Conservation (phyloP, 73 alveolate genomes). For the Paramecium sexaurelia region DNA sequence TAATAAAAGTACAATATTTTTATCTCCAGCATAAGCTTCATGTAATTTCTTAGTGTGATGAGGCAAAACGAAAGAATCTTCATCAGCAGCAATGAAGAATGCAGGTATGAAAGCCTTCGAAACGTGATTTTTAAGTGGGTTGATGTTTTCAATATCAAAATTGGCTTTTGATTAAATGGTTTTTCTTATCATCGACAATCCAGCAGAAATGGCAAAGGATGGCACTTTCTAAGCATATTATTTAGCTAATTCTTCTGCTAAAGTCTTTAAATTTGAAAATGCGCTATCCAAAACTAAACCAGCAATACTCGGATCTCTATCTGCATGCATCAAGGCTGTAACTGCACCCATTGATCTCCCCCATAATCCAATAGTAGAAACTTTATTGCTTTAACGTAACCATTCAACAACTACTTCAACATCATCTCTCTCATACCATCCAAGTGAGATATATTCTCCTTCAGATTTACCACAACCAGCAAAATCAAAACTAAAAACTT, state of each 20-base stretch:
- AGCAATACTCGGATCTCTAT: constrained; percentile 93
- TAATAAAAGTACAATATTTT: constrained; percentile 70
- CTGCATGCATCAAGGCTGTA: constrained; percentile 95
- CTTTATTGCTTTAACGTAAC: constrained; percentile 85
- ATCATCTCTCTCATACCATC: constrained; percentile 97
- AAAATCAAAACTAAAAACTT: constrained; percentile 93
- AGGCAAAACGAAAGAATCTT: constrained; percentile 95
- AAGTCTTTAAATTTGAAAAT: constrained; percentile 79
- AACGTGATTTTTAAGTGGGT: constrained; percentile 89
- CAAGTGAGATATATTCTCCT: constrained; percentile 95
- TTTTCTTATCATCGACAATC: constrained; percentile 82
- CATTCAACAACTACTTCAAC: constrained; percentile 90
- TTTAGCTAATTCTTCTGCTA: constrained; percentile 83
- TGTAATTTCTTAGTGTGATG: constrained; percentile 92
- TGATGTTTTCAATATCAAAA: constrained; percentile 86
- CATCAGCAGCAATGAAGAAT: constrained; percentile 87
- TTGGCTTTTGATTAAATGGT: constrained; percentile 84
- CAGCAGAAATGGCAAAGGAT: constrained; percentile 70
- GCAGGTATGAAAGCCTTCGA: constrained; percentile 91
- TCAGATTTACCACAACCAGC: constrained; percentile 97
- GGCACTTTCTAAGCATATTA: constrained; percentile 71
- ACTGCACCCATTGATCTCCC: constrained; percentile 99
- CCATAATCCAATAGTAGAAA: constrained; percentile 92
- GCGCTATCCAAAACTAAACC: constrained; percentile 99
- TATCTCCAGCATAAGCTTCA: constrained; percentile 98